phyloP scores from a whole-genome alignment of 2,329 filamentous ascomycete species.

The Calonectria ilicicola region DNA sequence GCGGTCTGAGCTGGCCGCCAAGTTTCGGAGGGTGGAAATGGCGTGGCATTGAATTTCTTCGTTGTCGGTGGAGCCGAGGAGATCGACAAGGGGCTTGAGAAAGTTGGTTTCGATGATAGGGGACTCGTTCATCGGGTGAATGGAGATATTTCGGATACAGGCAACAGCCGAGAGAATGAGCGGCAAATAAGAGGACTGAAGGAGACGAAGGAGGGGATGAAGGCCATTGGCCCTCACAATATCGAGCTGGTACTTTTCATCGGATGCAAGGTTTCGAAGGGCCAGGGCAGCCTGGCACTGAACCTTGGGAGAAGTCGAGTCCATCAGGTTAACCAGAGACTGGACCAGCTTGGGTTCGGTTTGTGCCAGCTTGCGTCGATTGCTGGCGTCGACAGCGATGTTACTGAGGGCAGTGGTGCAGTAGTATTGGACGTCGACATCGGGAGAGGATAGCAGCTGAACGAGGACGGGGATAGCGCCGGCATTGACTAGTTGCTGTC shows the following conservation, averaged over 20 bases:
- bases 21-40: slow-evolving; percentile 94
- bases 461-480: slow-evolving; percentile 98
- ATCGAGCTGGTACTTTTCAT: slow-evolving; percentile 98
- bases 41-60: slow-evolving; percentile 99
- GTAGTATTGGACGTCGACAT: slow-evolving; percentile 99
- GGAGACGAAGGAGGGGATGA: slow-evolving; percentile 84
- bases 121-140: slow-evolving; percentile 96
- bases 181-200: slow-evolving; percentile 95
- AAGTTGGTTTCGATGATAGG: slow-evolving; percentile 99
- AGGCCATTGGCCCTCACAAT: slow-evolving; percentile 93
- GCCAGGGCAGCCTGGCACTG: slow-evolving; percentile 97
- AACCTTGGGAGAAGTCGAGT: slow-evolving; percentile 96
- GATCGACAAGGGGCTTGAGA: slow-evolving; percentile 90
- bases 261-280: slow-evolving; percentile 93
- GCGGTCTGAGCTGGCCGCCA: slow-evolving; percentile 95
- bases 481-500: slow-evolving; percentile 96
- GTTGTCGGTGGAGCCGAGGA: slow-evolving; percentile 95
- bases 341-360: slow-evolving; percentile 93
- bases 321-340: slow-evolving; percentile 95
- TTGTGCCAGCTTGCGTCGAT: slow-evolving; percentile 90
- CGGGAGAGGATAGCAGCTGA: slow-evolving; percentile 89
- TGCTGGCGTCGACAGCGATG: slow-evolving; percentile 93
- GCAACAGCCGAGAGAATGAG: slow-evolving; percentile 97
- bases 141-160: slow-evolving; percentile 98
- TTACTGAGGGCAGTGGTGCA: slow-evolving; percentile 99